phyloP scores from a whole-genome alignment of 345 rosid genomes.

The Populus euphratica region DNA sequence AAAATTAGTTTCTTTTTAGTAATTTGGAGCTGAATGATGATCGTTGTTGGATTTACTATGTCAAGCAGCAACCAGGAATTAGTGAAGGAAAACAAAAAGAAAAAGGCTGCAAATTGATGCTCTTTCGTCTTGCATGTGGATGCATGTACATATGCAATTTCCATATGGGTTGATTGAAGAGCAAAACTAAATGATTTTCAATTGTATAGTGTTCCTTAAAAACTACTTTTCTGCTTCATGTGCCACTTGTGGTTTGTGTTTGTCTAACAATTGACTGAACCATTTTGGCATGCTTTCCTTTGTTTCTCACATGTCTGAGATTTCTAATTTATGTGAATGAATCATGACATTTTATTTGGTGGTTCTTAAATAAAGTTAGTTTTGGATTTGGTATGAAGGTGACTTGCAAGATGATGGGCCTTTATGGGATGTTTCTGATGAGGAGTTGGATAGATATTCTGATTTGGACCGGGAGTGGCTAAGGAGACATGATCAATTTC shows the following conservation, averaged over 20 bases:
- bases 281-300: no score
- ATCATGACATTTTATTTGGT: background rate
- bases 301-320: background rate
- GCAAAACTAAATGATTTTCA: background rate
- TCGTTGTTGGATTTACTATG: background rate
- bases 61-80: background rate
- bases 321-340: background rate
- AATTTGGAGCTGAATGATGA: background rate
- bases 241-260: background rate
- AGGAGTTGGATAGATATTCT: conserved; percentile 32
- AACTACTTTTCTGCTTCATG: background rate
- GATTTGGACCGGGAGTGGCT: conserved; percentile 46
- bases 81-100: background rate
- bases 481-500: conserved; percentile 42
- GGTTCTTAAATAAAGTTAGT: background rate
- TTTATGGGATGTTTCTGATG: conserved; percentile 45
- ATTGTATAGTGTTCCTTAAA: background rate
- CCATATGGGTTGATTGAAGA: background rate
- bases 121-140: background rate
- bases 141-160: background rate
- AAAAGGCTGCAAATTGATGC: background rate
- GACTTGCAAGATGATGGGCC: conserved; percentile 31
- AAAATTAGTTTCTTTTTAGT: background rate
- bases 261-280: background rate
- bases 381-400: conserved; percentile 29